Base-by-base conservation (phyloP, 495 filamentous ascomycete genomes). In the Oidiodendron maius region DNA sequence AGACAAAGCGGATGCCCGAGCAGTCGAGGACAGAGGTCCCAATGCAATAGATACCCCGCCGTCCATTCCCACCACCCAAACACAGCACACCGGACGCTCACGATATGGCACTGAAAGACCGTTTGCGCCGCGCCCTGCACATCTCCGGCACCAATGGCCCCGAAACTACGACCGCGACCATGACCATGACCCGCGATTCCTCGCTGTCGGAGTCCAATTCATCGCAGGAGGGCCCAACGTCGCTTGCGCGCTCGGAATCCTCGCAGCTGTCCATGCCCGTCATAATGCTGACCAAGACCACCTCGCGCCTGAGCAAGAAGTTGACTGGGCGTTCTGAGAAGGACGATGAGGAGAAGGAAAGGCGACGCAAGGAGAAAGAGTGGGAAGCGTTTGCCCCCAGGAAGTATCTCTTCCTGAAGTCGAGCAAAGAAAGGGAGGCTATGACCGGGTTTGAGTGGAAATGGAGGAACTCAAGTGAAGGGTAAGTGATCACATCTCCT, bases 101-200 rank as follows among this genome's bases (percentile, higher is more conserved):
- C n/a, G 28, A 44, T 15, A 47, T 47, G 44, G 17, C 30, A 38
- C 34, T 47, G 12, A 47, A 38, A 47, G 44, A 47, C 24, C 44
- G 44, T n/a, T 35, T 47, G 32, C 44, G 44, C 44, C 30, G 34
- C 17, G 32, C 34, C 12, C 32, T 39, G 16, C 16, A 22, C 44
- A 30, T 30, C 17, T 13, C 32, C 12, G n/a, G 9, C 10, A 4
- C 4, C 21, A 20, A 15, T 15, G 2, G 3, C 44, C 26, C 12
- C 26, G 12, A 12, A 5, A 5, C 26, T 30, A 30, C 26, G 12
- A 47, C 30, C 5, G n/a, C n/a, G n/a, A n/a, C 12, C 26, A 30
- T 5, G 5, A 5, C 26, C 12, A 30, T 12, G 12, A 47, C 30
- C 5, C 20, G 26, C 3, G 20, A 9, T 15, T 45, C 43, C 5